Evolutionary conservation across 2,329 filamentous ascomycete species (phyloP), one percentile per base, ranked within the genome.

Genomic region (Chrysoporthe puriensis): DNA sequence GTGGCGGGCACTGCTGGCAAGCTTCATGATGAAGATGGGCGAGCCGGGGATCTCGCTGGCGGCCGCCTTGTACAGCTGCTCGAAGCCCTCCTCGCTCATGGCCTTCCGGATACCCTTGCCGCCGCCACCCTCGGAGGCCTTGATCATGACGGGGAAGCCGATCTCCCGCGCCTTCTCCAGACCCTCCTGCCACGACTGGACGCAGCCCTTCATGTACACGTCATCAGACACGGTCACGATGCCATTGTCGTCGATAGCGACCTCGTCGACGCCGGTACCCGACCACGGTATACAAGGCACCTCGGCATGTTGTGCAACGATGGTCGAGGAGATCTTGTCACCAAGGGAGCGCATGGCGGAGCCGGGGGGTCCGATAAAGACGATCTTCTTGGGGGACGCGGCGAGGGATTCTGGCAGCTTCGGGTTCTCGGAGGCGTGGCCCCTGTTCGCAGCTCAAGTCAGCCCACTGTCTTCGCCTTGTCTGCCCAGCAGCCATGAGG

Each of bases 261-360:
- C 96, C 66, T 91, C 80, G 72, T 93, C 87, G 34, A 99, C 93
- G 68, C 96, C 96, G 40, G 93, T 93, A 79, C 96, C 96, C 60
- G 96, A 99, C 96, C 96, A 99, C n/a, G 96, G 96, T 77, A 99
- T 99, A 78, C 96, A 99, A 56, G 96, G 96, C 59, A 99, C 96
- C 57, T 91, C 84, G 63, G 96, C 96, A 82, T 99, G 96, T 81
- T 99, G 96, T 77, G 96, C 96, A 72, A 99, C 96, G 77, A 99
- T 99, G 73, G 96, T 99, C 71, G 96, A 99, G 56, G 96, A 99
- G 76, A 99, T 99, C 83, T 99, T 99, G 88, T 99, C 96, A 83
- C 96, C 96, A 43, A 99, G 90, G 56, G 96, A 99, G 79, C 96
- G 92, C 96, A 99, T 99, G 69, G 96, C 96, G 26, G 96, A 97